A percentile compares a stretch with the other conserved stretches of the same genome.
Conservation (phyloP, 2,329 filamentous ascomycete genomes). For the Gnomoniopsis smithogilvyi region DNA sequence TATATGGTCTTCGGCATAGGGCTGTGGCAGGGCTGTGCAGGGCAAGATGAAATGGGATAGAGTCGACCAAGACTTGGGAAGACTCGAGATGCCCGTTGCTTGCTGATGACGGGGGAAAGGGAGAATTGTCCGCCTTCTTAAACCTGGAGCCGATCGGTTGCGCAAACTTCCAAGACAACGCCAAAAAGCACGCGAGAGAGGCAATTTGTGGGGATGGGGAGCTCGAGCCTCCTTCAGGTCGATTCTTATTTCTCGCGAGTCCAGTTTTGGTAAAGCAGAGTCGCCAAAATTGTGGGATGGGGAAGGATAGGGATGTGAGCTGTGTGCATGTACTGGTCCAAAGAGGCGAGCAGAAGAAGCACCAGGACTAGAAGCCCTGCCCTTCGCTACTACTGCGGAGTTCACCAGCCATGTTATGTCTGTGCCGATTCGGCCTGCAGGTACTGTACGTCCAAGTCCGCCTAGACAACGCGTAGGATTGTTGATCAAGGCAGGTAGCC, state of each 20-base stretch:
- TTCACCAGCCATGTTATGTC: conserved; percentile 4
- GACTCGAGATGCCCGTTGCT: conserved; percentile 16
- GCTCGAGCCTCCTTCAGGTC: conserved; percentile 26
- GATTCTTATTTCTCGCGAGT: conserved; percentile 21
- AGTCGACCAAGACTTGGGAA: conserved; percentile 3
- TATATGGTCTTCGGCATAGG: not conserved
- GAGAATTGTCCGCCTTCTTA: conserved; percentile 25
- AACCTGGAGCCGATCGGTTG: conserved; percentile 30
- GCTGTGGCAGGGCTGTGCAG: not conserved
- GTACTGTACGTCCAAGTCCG: conserved; percentile 11
- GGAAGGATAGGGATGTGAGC: conserved; percentile 13
- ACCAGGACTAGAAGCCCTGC: not conserved
- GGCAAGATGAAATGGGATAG: not conserved
- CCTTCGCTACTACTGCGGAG: conserved; percentile 2
- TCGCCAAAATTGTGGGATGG: conserved; percentile 12
- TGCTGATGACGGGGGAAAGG: conserved; percentile 15
- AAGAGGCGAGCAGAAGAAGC: conserved; percentile 4
- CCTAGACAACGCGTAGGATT: not conserved
- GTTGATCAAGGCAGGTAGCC: conserved; percentile 7
- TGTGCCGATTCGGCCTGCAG: conserved; percentile 11
- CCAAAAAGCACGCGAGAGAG: conserved; percentile 31
- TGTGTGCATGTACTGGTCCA: conserved; percentile 15
- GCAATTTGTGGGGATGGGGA: conserved; percentile 31
- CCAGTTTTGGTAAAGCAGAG: conserved; percentile 15
- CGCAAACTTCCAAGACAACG: conserved; percentile 43